Base-by-base conservation (phyloP, 345 rosid species). In the Melaleuca quinquenervia region DNA sequence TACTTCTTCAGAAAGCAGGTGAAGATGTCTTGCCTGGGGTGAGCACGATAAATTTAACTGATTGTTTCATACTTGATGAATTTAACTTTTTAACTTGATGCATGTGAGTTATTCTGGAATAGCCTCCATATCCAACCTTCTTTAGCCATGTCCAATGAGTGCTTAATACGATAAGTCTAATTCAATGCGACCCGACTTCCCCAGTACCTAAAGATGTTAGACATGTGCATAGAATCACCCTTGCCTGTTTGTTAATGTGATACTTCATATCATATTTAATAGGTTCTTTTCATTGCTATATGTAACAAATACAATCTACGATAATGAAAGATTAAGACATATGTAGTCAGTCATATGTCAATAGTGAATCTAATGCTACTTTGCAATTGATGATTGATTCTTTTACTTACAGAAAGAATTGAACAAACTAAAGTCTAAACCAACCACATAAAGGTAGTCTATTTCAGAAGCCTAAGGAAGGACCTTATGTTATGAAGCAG, bases 1-100 rank as follows among this genome's bases (percentile, higher is more conserved):
- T 85, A 85, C 92, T 97, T 80, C 86, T 96, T 85, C 97, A 92
- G 90, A 95, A 90, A 90, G 92, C 87, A 52, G 97, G 95, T 56
- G 94, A 92, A 91, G 97, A 94, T 54, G 84, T 90, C 86, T 88
- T 96, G 88, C 96, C 96, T 85, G 98, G 96, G 91, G 99, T 97
- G 88, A 92, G 95, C 82, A 82, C 84, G 29, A 29, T 45, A 56
- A 84, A 54, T 32, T 64, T 50, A 14, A 52, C 49, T 49, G 21
- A 29, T 8, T 8, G 24, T 55, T 50, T 21, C 29, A 26, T 41
- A 41, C 52, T 51, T 82, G 84, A 52, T 56, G 53, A 50, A 51
- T 58, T 60, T 36, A 64, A 41, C 2, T 82, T 49, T 82, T 36
- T 15, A 3, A 27, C 8, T 82, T 60, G 44, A 52, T 0, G 60